Evolutionary conservation across 345 rosid genomes (phyloP), one percentile per base, ranked within the genome.

Genomic region (Citrus maxima): DNA sequence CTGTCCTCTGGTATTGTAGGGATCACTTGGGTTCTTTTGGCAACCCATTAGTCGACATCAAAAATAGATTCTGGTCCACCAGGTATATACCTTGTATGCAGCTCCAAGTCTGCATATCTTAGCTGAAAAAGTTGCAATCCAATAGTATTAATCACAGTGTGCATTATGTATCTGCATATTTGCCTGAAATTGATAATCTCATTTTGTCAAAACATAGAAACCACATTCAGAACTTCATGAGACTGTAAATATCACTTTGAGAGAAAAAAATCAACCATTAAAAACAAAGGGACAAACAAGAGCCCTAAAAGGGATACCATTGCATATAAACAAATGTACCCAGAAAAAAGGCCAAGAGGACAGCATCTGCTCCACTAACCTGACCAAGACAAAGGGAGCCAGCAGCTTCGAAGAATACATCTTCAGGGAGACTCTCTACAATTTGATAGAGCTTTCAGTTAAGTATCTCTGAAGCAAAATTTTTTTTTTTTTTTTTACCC

Each of bases 401-500:
- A 14, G 97, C 72, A 95, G 95, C 85, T 93, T 93, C 84, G 56
- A 60, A 78, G 84, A 88, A 93, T 56, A 95, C 91, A 54, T 90
- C 97, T 78, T 93, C 98, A 14, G 95, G 98, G 61, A 95, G 91
- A 80, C 84, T 88, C 85, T 89, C 93, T 59, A 94, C 94, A 74
- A 95, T 91, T 83, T 88, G 88, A 79, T 90, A 93, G 82, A 93
- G 98, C 85, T 89, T 95, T 90, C 93, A 95, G 88, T 84, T 93
- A 85, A 67, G 97, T 95, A 83, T 89, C 97, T 89, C 97, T 95
- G 82, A 69, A 76, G 77, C 3, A 40, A 40, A 2, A 0, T 2
- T 3, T 8, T 0, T 8, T 8, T 38, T 8, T 38, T 10, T 10
- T 40, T 10, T 40, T 10, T 10, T 34, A 32, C 6, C 1, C 0